These are phyloP conservation scores for Lunasporangiospora selenospora DNA, from an alignment of 192 early-diverging fungal genomes.

Conservation along the genomic window DNA sequence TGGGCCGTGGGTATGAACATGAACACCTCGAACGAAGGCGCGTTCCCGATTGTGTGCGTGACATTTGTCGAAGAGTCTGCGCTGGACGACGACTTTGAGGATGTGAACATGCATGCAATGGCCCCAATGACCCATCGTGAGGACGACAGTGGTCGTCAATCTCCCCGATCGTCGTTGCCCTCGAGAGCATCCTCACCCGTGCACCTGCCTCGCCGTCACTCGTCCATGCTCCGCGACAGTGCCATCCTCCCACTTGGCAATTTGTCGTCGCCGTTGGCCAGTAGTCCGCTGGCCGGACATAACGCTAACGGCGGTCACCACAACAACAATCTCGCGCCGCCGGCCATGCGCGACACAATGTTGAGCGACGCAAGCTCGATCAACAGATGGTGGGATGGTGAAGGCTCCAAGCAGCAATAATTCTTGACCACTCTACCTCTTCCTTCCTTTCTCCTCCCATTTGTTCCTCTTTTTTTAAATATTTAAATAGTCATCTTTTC, in stretches of 20 bases:
- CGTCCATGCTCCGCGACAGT: slow-evolving; percentile 43
- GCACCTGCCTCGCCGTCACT: slow-evolving; percentile 33
- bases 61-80: slow-evolving; percentile 42
- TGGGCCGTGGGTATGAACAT: slow-evolving; percentile 89
- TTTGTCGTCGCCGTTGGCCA: slow-evolving; percentile 5
- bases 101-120: slow-evolving; percentile 49
- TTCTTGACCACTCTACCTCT: not conserved
- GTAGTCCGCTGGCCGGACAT: slow-evolving; percentile 44
- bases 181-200: slow-evolving; percentile 34
- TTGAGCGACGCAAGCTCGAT: slow-evolving; percentile 48
- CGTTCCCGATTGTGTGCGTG: slow-evolving; percentile 88
- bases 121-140: slow-evolving; percentile 40
- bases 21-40: slow-evolving; percentile 72
- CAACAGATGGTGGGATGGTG: slow-evolving; percentile 48
- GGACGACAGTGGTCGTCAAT: slow-evolving; percentile 13
- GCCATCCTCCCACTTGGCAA: slow-evolving; percentile 9
- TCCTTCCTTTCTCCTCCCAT: not conserved
- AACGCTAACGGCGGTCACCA: slow-evolving; percentile 1
- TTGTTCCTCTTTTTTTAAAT: not conserved
- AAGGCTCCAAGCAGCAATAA: slow-evolving; percentile 8
- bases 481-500: not conserved
- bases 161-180: slow-evolving; percentile 16
- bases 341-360: slow-evolving; percentile 37
- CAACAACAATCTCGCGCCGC: not conserved
- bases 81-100: slow-evolving; percentile 43